A percentile compares a stretch with the other conserved stretches of the same genome.
phyloP scores from a whole-genome alignment of 306 rosid genomes.

The Trifolium repens region DNA sequence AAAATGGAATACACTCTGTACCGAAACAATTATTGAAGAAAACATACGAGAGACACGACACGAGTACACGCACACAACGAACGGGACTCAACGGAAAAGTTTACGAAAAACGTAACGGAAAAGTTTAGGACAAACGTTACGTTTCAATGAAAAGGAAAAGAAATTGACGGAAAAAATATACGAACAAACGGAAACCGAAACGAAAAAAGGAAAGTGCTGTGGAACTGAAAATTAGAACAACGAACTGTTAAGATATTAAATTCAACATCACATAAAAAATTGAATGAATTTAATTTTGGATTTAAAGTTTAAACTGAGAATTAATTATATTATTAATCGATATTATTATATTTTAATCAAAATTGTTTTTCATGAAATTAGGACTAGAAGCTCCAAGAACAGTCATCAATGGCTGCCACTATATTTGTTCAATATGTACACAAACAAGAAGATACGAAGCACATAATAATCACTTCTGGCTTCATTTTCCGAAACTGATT shows the following conservation, averaged over 20 bases:
- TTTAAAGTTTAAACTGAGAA: conserved; percentile 8
- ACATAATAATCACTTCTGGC: conserved; percentile 34
- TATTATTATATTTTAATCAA: conserved; percentile 19
- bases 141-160: background rate
- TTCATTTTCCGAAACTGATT: conserved; percentile 31
- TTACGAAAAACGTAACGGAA: background rate
- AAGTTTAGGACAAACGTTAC: conserved; percentile 1
- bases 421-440: conserved; percentile 38
- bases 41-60: conserved; percentile 1
- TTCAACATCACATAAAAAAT: background rate
- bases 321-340: background rate
- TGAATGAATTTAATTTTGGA: conserved; percentile 19
- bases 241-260: background rate
- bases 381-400: conserved; percentile 49
- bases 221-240: background rate
- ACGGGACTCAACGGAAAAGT: background rate
- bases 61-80: background rate
- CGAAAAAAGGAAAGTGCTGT: background rate
- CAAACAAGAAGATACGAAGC: conserved; percentile 26
- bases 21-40: background rate
- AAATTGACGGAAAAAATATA: background rate
- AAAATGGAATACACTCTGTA: background rate
- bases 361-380: conserved; percentile 35
- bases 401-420: conserved; percentile 56
- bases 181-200: background rate